Evolutionary conservation across 352 stramenopile genomes (phyloP), one percentile per base, ranked within the genome.

Genomic region (Phytopythium montanum): DNA sequence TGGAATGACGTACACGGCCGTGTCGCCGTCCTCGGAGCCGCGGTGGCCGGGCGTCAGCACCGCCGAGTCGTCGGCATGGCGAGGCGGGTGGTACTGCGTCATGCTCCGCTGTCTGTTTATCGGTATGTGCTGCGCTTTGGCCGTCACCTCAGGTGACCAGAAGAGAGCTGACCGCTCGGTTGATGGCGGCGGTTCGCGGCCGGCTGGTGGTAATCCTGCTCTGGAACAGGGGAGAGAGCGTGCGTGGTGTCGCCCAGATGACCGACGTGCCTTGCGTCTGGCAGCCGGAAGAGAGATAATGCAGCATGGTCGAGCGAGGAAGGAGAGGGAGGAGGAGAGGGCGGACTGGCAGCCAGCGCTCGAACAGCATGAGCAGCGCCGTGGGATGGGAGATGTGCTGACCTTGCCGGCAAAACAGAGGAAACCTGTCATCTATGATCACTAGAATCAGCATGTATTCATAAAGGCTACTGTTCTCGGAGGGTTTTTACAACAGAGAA

Each of bases 1-100:
- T 7, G 54, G 54, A 12, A 60, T 53, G 23, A 36, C n/a, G 53
- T 59, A 59, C 23, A 59, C 53, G 21, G 53, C 38, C 12, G 36
- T 5, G 21, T 46, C 52, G 16, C 18, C 26, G 25, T 59, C 53
- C 5, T 26, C 29, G 0, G 33, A n/a, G 5, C 29, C 51, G 53
- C 16, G 36, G 16, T 18, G 26, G 13, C 21, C 52, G 10, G 52
- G 52, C 52, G 52, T 48, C 18, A 59, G 23, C 53, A 59, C 53
- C 29, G 19, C 29, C 18, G 50, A 16, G 28, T 41, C 50, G 16
- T 45, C 53, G n/a, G n/a, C n/a, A 26, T 52, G 45, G 25, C 25
- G 39, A 1, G 36, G 21, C 44, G 19, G 44, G 8, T 50, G 16
- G 12, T 50, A 28, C 38, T 39, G 38, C 16, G 53, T 23, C 23